Base-by-base conservation (phyloP, 2,329 filamentous ascomycete species). In the Penicillium freii region DNA sequence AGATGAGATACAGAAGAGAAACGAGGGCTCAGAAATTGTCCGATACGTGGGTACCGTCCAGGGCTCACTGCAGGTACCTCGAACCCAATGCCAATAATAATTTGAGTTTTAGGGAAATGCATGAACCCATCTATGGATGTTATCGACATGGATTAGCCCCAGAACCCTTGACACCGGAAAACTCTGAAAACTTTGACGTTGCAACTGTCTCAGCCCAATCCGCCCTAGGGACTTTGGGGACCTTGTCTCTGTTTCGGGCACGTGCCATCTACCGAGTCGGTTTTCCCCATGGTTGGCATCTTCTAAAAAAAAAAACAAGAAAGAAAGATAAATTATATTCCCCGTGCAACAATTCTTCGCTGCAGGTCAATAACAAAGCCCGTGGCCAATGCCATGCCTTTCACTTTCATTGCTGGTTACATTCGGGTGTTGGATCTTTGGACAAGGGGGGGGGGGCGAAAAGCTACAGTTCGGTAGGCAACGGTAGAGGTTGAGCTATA, bases 1-100 rank as follows among this genome's bases (percentile, higher is more conserved):
- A 34, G 33, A 52, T 58, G 58, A 52, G 58, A 60, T 46, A 64
- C 55, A 61, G 56, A 56, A 58, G 50, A 56, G 45, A 54, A 59
- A 59, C 52, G 31, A 61, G n/a, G 27, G 38, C 48, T 54, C 43
- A 42, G 25, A 52, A 66, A 66, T 58, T 62, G 56, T 62, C 63
- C 63, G 61, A 64, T 27, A 27, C 31, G 36, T 29, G 33, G 54
- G 36, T 49, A 51, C 40, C 40, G 19, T 23, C 10, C 17, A 38
- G 25, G 23, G n/a, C 31, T 31, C 36, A 53, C 62, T 66, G 63
- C 62, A 66, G 64, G 62, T 66, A 64, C 63, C 57, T 55, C 27
- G 11, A 39, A 45, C 17, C 21, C 38, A 36, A 46, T 50, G 25
- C 45, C 45, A 51, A 47, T 54, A 19, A 56, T 60, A 38, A 43